These are phyloP conservation scores for Eragrostis curvula DNA, from an alignment of 176 grass and related monocot genomes.

Conservation along the genomic window DNA sequence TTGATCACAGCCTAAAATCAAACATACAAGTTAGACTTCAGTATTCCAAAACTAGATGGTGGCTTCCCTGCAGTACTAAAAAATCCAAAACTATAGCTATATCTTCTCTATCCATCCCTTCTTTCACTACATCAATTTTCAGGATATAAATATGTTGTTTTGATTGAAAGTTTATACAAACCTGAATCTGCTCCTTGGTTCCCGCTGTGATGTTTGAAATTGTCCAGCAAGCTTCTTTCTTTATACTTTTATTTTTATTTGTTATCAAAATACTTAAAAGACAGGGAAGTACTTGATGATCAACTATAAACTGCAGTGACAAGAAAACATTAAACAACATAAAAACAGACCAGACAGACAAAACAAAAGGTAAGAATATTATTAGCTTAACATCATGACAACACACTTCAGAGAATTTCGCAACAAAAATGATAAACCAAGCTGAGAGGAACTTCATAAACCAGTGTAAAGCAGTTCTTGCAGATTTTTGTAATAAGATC, in stretches of 20 bases:
- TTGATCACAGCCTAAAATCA: slow-evolving; percentile 56
- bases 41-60: neutral
- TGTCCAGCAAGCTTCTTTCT: slow-evolving; percentile 71
- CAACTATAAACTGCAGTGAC: slow-evolving; percentile 53
- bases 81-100: neutral
- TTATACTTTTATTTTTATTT: slow-evolving; percentile 64
- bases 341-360: neutral
- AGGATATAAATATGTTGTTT: neutral
- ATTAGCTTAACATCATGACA: neutral
- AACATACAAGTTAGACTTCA: neutral
- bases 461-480: neutral
- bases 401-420: neutral
- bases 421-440: neutral
- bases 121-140: neutral
- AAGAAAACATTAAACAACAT: slow-evolving; percentile 1
- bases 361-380: neutral
- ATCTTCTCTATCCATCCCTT: neutral
- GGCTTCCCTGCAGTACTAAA: neutral
- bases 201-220: slow-evolving; percentile 78
- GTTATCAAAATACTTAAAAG: slow-evolving; percentile 61
- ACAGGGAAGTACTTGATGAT: slow-evolving; percentile 53
- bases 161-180: slow-evolving; percentile 3
- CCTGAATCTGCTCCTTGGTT: slow-evolving; percentile 76
- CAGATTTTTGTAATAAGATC: neutral
- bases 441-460: neutral